Evolutionary conservation across 2,329 filamentous ascomycete species (phyloP).

Genomic region (Clonostachys solani): DNA sequence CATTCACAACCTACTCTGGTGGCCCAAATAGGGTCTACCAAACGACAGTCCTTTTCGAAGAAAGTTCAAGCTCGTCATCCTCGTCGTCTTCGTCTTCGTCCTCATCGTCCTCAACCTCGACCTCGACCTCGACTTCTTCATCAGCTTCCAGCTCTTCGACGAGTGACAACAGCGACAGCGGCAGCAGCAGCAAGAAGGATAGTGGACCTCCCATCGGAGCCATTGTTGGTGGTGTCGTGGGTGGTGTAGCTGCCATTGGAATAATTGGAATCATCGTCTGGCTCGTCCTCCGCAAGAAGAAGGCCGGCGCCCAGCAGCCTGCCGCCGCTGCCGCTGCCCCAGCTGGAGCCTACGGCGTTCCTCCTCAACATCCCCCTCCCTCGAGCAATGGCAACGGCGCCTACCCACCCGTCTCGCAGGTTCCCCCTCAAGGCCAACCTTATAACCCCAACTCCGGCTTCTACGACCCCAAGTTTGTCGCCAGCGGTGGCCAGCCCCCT

Average conservation of each 20-base stretch:
- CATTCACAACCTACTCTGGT: slow-evolving; percentile 31
- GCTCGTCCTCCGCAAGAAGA: slow-evolving; percentile 20
- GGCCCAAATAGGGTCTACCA: slow-evolving; percentile 6
- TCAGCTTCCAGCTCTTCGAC: neutral
- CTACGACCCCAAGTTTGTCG: slow-evolving; percentile 18
- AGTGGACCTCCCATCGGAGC: slow-evolving; percentile 20
- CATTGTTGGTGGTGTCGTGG: slow-evolving; percentile 31
- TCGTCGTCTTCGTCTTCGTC: too few relatives aligned
- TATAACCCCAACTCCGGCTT: slow-evolving; percentile 8
- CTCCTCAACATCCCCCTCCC: too few relatives aligned
- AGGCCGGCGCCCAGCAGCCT: slow-evolving; percentile 10
- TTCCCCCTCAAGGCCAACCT: neutral
- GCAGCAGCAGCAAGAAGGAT: neutral
- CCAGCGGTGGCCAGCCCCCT: slow-evolving; percentile 8
- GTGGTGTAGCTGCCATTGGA: slow-evolving; percentile 25
- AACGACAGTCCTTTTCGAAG: neutral
- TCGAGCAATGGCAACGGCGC: slow-evolving; percentile 1
- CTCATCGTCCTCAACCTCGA: slow-evolving; percentile 4
- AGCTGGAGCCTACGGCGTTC: neutral
- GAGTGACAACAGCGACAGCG: slow-evolving; percentile 2
- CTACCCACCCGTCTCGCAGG: neutral
- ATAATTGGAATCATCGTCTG: slow-evolving; percentile 19
- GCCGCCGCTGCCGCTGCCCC: slow-evolving; percentile 3
- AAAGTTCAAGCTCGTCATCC: too few relatives aligned
- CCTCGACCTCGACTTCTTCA: slow-evolving; percentile 6